Evolutionary conservation across 768 basidiomycete species (phyloP).

Genomic region (Filobasidium floriforme): DNA sequence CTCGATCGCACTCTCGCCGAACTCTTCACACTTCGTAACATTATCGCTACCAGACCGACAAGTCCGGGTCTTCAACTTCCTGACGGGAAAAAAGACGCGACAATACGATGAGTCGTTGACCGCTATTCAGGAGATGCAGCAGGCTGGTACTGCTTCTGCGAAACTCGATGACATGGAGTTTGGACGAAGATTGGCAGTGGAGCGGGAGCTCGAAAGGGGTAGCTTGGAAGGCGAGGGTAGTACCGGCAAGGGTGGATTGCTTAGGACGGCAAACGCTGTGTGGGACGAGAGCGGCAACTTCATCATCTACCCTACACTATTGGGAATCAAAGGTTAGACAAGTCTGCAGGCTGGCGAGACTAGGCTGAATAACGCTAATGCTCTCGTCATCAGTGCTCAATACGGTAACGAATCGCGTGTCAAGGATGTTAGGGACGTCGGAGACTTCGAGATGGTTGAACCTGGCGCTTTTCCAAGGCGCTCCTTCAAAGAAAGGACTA

Average conservation of each 20-base stretch:
- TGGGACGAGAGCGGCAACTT: conserved; percentile 99
- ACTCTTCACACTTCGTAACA: conserved; percentile 80
- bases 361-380: not conserved
- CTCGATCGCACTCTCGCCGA: conserved; percentile 82
- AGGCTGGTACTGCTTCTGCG: conserved; percentile 86
- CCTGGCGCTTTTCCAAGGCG: conserved; percentile 82
- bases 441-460: conserved; percentile 87
- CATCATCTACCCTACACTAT: conserved; percentile 80
- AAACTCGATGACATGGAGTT: conserved; percentile 99
- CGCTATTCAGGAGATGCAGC: conserved; percentile 97
- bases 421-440: conserved; percentile 80
- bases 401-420: conserved; percentile 84
- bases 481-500: conserved; percentile 75
- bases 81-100: conserved; percentile 76
- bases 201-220: conserved; percentile 70
- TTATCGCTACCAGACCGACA: conserved; percentile 85
- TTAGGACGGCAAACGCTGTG: conserved; percentile 70
- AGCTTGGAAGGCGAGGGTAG: conserved; percentile 47
- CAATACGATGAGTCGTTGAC: conserved; percentile 90
- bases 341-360: not conserved
- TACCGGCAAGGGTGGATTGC: conserved; percentile 51
- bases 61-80: conserved; percentile 86
- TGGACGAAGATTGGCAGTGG: conserved; percentile 84
- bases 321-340: conserved; percentile 82
- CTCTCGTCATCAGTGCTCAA: conserved; percentile 65